Evolutionary conservation across 805 yeast genomes (phyloP).

Genomic region (Sporopachydermia lactativora): DNA sequence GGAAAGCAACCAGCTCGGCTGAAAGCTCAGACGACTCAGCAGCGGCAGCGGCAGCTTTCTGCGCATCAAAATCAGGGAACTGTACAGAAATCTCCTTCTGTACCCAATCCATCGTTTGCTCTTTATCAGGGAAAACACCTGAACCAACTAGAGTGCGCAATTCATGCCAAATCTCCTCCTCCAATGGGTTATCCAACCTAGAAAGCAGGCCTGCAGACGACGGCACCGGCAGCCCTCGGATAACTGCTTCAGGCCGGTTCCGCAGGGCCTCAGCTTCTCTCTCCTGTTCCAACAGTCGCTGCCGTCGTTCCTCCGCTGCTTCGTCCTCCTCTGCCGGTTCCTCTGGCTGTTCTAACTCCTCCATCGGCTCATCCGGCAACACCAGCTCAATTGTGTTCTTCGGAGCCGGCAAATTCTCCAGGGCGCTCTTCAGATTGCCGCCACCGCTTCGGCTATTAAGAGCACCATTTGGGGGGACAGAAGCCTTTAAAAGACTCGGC

Average conservation of each 20-base stretch:
- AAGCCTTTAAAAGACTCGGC: slow-evolving; percentile 4
- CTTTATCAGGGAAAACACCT: slow-evolving; percentile 11
- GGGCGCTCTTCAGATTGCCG: slow-evolving; percentile 9
- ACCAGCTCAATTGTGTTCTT: slow-evolving; percentile 21
- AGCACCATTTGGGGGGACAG: slow-evolving; percentile 8
- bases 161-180: slow-evolving; percentile 10
- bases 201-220: slow-evolving; percentile 8
- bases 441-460: slow-evolving; percentile 9
- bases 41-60: too few relatives aligned
- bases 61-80: too few relatives aligned
- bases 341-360: slow-evolving; percentile 3
- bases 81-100: too few relatives aligned
- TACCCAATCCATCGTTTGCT: background rate
- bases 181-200: too few relatives aligned
- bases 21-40: too few relatives aligned
- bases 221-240: slow-evolving; percentile 30
- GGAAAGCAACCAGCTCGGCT: too few relatives aligned
- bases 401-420: slow-evolving; percentile 25
- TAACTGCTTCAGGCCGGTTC: slow-evolving; percentile 33
- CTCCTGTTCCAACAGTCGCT: slow-evolving; percentile 9
- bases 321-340: slow-evolving; percentile 14
- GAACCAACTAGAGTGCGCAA: slow-evolving; percentile 16
- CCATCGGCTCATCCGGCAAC: slow-evolving; percentile 20
- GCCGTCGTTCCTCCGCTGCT: slow-evolving; percentile 16
- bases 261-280: slow-evolving; percentile 15